Evolutionary conservation across 2,329 filamentous ascomycete genomes (phyloP).

Genomic region (Trichoderma oligosporum): DNA sequence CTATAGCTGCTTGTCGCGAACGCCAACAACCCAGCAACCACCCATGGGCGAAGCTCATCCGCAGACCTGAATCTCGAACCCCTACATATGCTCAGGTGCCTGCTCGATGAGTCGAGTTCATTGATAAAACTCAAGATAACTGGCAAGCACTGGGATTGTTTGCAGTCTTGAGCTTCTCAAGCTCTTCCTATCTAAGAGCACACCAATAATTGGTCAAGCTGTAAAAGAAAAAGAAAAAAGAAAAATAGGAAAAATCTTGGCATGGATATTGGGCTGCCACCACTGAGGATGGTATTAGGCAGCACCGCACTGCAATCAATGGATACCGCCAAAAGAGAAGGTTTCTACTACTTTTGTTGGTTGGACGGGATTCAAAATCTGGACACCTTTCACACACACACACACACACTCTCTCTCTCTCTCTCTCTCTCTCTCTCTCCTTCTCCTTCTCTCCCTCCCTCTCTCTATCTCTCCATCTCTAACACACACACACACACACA

Average conservation of each 20-base stretch:
- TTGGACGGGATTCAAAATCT: not conserved
- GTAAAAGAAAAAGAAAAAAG: not conserved
- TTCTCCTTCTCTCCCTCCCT: no score
- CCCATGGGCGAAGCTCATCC: slow-evolving; percentile 39
- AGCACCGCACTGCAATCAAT: not conserved
- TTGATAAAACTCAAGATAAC: not conserved
- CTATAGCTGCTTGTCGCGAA: slow-evolving; percentile 39
- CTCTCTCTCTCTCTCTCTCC: no score
- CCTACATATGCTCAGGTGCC: slow-evolving; percentile 29
- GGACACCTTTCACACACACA: not conserved
- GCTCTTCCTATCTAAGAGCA: not conserved
- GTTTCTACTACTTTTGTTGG: not conserved
- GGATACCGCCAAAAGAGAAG: slow-evolving; percentile 5
- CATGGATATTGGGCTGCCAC: not conserved
- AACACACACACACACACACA: not conserved
- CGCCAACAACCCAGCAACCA: slow-evolving; percentile 38
- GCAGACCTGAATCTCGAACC: slow-evolving; percentile 31
- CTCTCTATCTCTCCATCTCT: no score
- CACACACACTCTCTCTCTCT: not conserved
- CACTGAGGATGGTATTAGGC: not conserved
- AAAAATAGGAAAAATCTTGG: no score
- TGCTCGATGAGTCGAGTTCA: slow-evolving; percentile 24
- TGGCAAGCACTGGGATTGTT: not conserved
- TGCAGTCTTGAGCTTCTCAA: not conserved
- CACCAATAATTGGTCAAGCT: not conserved